Conservation (phyloP, 2,329 filamentous ascomycete species). For the Hypoxylon sp. region DNA sequence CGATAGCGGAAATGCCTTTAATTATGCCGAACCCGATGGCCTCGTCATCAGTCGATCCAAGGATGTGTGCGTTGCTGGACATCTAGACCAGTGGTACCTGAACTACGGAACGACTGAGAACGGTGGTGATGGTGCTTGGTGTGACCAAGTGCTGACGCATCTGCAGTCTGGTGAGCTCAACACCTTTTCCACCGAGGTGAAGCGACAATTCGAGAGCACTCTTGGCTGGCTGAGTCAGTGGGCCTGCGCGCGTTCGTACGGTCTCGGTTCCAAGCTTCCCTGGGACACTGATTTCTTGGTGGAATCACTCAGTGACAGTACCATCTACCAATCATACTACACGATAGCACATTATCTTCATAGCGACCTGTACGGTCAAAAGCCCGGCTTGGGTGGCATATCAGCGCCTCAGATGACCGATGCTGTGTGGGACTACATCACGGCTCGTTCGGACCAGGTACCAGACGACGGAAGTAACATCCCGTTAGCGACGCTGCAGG, state of each 20-base stretch:
- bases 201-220: conserved; percentile 79
- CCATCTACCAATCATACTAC: conserved; percentile 89
- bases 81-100: conserved; percentile 97
- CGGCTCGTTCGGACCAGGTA: conserved; percentile 75
- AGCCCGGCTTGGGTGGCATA: conserved; percentile 73
- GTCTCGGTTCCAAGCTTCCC: conserved; percentile 90
- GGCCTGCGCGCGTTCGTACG: conserved; percentile 92
- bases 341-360: conserved; percentile 75
- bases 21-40: conserved; percentile 92
- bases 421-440: conserved; percentile 96
- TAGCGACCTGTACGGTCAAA: conserved; percentile 84
- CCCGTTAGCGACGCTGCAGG: conserved; percentile 74
- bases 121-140: conserved; percentile 68
- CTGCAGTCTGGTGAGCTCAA: too few species aligned
- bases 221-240: conserved; percentile 94
- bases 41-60: conserved; percentile 88
- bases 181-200: conserved; percentile 67
- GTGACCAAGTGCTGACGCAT: too few species aligned
- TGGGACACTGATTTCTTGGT: conserved; percentile 94
- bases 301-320: conserved; percentile 90
- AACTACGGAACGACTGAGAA: conserved; percentile 90
- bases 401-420: conserved; percentile 88
- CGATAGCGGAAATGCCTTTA: conserved; percentile 80
- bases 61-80: conserved; percentile 91
- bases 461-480: conserved; percentile 76